Conservation (phyloP, 495 filamentous ascomycete genomes). For the Neurospora sp. region DNA sequence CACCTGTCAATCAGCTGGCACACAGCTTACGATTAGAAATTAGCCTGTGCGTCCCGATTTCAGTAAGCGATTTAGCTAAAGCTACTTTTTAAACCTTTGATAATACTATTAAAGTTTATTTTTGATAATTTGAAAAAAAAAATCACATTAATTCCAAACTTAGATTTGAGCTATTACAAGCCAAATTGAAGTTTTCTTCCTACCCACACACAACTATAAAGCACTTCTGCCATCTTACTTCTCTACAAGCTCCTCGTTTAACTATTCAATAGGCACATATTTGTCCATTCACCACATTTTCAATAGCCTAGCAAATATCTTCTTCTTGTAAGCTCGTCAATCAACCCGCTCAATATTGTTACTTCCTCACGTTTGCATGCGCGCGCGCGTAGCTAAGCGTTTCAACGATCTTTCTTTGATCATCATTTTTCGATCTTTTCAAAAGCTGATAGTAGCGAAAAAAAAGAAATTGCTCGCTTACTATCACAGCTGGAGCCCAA, state of each 20-base stretch:
- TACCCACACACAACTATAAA: too few species aligned
- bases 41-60: too few species aligned
- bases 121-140: background rate
- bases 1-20: background rate
- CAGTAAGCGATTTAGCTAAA: rapidly evolving
- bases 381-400: background rate
- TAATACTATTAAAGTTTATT: background rate
- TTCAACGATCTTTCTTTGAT: background rate
- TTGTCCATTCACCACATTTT: too few species aligned
- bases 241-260: too few species aligned
- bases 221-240: too few species aligned
- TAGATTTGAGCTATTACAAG: too few species aligned
- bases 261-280: too few species aligned
- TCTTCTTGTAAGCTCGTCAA: background rate
- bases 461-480: background rate
- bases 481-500: background rate
- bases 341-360: background rate
- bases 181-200: too few species aligned
- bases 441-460: background rate
- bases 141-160: too few species aligned
- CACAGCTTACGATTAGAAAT: background rate
- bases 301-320: background rate
- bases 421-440: background rate
- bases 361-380: background rate
- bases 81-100: background rate